A percentile compares a stretch with the other conserved stretches of the same genome.
These are phyloP conservation scores for Dendrobium chrysotoxum DNA, from an alignment of 106 monocot species.

Conservation along the genomic window DNA sequence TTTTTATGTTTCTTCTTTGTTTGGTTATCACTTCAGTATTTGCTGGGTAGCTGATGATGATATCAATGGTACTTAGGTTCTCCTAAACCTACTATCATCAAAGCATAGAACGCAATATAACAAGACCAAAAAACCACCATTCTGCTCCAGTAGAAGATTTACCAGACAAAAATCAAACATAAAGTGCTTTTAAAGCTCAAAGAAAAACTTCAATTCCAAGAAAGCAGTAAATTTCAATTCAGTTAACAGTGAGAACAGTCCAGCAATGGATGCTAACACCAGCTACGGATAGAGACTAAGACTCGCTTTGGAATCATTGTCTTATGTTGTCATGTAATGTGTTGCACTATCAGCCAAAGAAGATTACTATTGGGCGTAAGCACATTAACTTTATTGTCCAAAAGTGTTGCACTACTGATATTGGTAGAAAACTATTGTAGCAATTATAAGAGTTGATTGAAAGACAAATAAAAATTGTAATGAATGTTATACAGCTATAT, in stretches of 20 bases:
- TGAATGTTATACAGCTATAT: neutral
- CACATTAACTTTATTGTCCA: neutral
- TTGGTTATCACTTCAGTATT: too few relatives aligned
- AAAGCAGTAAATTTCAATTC: too few relatives aligned
- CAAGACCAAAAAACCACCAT: neutral
- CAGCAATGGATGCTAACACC: too few relatives aligned
- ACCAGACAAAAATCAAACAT: too few relatives aligned
- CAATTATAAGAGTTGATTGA: neutral
- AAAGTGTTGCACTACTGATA: neutral
- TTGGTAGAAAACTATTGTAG: neutral
- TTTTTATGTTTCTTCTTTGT: too few relatives aligned
- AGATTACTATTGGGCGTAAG: neutral
- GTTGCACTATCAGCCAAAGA: neutral
- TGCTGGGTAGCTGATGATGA: too few relatives aligned
- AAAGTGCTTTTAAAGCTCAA: too few relatives aligned
- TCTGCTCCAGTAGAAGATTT: neutral
- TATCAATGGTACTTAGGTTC: neutral
- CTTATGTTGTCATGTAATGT: neutral
- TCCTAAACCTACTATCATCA: neutral
- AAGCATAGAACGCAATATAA: neutral
- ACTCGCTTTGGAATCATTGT: neutral
- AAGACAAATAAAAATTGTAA: neutral
- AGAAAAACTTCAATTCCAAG: too few relatives aligned
- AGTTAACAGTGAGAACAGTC: too few relatives aligned
- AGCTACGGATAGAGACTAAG: too few relatives aligned